A percentile compares a stretch with the other conserved stretches of the same genome.
phyloP scores from a whole-genome alignment of 305 asterid genomes.

The Solanum hybrid region DNA sequence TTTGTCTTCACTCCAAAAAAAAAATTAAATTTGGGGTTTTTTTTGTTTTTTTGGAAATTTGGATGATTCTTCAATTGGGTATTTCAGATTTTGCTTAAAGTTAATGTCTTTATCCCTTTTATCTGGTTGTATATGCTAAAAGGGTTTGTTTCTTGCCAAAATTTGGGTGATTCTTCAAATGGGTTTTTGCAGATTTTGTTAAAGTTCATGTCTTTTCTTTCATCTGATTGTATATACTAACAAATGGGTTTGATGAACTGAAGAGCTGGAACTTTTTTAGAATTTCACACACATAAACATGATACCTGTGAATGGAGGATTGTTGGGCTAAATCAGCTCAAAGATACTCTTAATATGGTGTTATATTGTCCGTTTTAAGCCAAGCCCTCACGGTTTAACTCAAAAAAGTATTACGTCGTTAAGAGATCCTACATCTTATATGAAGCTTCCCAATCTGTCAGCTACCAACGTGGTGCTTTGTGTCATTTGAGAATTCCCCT shows the following conservation, averaged over 20 bases:
- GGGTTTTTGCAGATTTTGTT: not conserved
- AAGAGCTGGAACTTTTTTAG: not conserved
- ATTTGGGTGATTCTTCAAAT: not conserved
- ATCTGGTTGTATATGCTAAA: not conserved
- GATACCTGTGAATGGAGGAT: not conserved
- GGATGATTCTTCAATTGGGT: not conserved
- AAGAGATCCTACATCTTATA: not conserved
- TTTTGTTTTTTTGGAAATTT: not conserved
- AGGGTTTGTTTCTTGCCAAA: not conserved
- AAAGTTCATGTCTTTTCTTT: not conserved
- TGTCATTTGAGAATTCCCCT: too few relatives aligned
- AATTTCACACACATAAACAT: not conserved
- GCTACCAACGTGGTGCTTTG: not conserved
- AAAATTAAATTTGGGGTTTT: not conserved
- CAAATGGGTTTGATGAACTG: not conserved
- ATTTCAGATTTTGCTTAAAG: not conserved
- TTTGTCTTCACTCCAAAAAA: too few relatives aligned
- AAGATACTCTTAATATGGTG: not conserved
- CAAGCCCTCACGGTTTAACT: not conserved
- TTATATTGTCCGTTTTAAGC: not conserved
- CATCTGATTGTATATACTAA: not conserved
- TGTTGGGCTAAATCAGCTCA: not conserved
- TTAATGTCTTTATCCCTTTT: not conserved
- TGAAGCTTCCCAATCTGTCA: not conserved
- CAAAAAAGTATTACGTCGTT: too few relatives aligned